These are phyloP conservation scores for Sclerotiophoma versabilis DNA, from an alignment of 2,329 filamentous ascomycete genomes.

Conservation along the genomic window DNA sequence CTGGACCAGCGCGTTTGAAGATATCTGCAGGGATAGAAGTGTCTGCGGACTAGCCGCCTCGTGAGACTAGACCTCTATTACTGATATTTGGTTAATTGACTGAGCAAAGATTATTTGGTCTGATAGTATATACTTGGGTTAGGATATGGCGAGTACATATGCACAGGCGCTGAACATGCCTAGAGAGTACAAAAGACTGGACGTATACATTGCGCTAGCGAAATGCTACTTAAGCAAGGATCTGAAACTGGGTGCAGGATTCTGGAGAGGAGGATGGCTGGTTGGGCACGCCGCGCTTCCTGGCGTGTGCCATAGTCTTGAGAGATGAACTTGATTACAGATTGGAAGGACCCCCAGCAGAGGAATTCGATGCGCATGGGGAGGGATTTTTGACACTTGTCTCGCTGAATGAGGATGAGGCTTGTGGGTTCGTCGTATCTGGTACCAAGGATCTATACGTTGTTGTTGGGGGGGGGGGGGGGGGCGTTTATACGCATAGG, in stretches of 20 bases:
- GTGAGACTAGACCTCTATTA: neutral
- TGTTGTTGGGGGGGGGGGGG: slow-evolving; percentile 6
- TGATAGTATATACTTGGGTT: neutral
- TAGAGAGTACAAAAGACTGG: neutral
- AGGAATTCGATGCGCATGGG: slow-evolving; percentile 8
- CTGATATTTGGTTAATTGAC: neutral
- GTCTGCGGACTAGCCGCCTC: neutral
- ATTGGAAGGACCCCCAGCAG: slow-evolving; percentile 5
- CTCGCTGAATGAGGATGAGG: slow-evolving; percentile 9
- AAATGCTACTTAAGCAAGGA: no score
- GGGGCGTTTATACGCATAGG: no score
- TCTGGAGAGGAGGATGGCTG: slow-evolving; percentile 1
- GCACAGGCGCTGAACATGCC: neutral
- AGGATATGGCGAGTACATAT: neutral
- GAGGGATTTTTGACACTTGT: slow-evolving; percentile 11
- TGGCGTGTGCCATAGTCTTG: slow-evolving; percentile 11
- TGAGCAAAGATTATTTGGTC: no score
- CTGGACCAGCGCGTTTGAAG: neutral
- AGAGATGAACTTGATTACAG: neutral
- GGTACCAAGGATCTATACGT: slow-evolving; percentile 6
- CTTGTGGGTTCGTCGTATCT: slow-evolving; percentile 11
- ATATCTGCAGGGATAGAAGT: neutral
- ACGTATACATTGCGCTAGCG: neutral
- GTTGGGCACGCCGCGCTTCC: slow-evolving; percentile 8
- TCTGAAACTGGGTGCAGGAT: slow-evolving; percentile 6